These are phyloP conservation scores for Papiliotrema fonsecae DNA, from an alignment of 1,284 basidiomycete genomes.

Conservation along the genomic window DNA sequence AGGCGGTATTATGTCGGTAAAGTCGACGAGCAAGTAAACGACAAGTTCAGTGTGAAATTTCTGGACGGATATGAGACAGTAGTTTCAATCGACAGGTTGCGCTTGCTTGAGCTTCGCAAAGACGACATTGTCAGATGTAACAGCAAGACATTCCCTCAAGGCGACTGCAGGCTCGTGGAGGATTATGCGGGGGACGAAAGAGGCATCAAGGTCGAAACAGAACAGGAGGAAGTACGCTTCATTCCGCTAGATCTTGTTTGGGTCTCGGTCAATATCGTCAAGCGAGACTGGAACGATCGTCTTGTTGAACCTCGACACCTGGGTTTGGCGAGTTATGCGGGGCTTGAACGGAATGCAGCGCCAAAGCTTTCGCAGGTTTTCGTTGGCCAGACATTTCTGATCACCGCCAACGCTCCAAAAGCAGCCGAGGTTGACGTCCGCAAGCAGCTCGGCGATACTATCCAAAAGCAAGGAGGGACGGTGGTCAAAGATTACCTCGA, in stretches of 20 bases:
- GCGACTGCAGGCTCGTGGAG: not conserved
- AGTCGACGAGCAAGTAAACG: not conserved
- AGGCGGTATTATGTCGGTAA: conserved; percentile 1
- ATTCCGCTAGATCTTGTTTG: not conserved
- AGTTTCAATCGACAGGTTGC: conserved; percentile 4
- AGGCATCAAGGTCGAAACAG: not conserved
- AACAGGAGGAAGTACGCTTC: not conserved
- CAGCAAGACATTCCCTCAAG: not conserved
- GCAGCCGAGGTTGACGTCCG: not conserved
- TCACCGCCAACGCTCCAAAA: not conserved
- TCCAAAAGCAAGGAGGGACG: conserved; percentile 58
- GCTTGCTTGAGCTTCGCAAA: not conserved
- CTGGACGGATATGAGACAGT: not conserved
- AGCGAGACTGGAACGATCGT: not conserved
- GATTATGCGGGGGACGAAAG: not conserved
- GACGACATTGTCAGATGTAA: conserved; percentile 6
- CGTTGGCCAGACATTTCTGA: not conserved
- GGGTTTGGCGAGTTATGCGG: not conserved
- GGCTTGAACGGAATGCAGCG: not conserved
- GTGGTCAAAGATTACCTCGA: conserved; percentile 62
- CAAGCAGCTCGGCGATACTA: conserved; percentile 49
- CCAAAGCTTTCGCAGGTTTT: not conserved
- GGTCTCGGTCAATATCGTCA: not conserved
- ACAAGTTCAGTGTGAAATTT: not conserved
- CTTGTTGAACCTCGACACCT: not conserved